phyloP scores from a whole-genome alignment of 2,329 filamentous ascomycete species.

The Leptographium galeiforme region DNA sequence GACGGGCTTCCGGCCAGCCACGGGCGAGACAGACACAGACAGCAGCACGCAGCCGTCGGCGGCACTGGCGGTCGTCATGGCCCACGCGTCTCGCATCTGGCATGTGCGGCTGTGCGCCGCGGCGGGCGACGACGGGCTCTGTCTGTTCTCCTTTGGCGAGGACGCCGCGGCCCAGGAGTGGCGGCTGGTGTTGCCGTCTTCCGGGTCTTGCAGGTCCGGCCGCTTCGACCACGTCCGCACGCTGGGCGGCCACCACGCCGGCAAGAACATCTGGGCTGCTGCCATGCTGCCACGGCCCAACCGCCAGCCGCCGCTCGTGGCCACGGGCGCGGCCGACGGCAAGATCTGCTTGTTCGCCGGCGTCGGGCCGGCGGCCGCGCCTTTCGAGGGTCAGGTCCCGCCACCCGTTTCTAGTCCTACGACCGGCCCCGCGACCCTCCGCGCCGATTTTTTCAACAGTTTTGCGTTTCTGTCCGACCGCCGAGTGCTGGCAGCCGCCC shows the following conservation, averaged over 20 bases:
- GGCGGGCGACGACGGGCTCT: background rate
- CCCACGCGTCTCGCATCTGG: constrained; percentile 85
- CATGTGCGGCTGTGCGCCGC: constrained; percentile 48
- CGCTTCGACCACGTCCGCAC: constrained; percentile 38
- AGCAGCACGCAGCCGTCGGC: constrained; percentile 14
- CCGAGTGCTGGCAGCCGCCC: constrained; percentile 46
- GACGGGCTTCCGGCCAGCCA: constrained; percentile 40
- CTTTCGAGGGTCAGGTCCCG: background rate
- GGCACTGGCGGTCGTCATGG: constrained; percentile 63
- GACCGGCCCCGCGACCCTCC: background rate
- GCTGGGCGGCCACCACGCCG: constrained; percentile 60
- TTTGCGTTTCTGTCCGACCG: constrained; percentile 62
- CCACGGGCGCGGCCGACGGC: constrained; percentile 79
- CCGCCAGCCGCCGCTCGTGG: constrained; percentile 27
- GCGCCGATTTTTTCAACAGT: constrained; percentile 12
- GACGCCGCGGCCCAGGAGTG: constrained; percentile 68
- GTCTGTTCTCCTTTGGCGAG: constrained; percentile 68
- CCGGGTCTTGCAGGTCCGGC: background rate
- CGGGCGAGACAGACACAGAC: constrained; percentile 10
- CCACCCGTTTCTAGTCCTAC: no score
- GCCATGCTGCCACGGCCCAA: constrained; percentile 23
- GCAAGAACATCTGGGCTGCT: constrained; percentile 85
- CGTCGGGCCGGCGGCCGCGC: background rate
- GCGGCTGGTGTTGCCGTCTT: constrained; percentile 33
- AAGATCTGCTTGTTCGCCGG: constrained; percentile 37